Base-by-base conservation (phyloP, 768 basidiomycete species). In the Lactarius deliciosus region DNA sequence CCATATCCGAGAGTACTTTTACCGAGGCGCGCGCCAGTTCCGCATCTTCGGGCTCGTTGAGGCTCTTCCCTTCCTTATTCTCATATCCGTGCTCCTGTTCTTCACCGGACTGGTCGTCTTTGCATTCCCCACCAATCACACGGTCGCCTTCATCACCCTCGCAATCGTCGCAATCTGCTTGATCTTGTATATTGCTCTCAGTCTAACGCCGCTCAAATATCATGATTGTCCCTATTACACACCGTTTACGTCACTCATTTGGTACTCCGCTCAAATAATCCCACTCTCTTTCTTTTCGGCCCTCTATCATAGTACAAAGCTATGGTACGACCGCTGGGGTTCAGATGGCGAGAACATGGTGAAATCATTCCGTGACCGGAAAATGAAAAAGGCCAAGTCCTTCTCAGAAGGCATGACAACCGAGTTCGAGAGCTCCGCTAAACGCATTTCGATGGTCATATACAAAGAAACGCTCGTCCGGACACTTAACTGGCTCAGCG, bases 31-130 rank as follows among this genome's bases (percentile, higher is more conserved):
- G 34, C 73, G 76, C 25, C 72, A 69, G 45, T 84, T 80, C 68
- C 70, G 73, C 8, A 76, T 83, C 73, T 71, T 76, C 9, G 71
- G 75, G 2, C 70, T 83, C 11, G 78, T 82, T 7, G 77, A 79
- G 41, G 64, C 75, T 18, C 79, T 84, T 28, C 55, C 55, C 5
- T 41, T 8, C 30, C 28, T 63, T 34, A 40, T 63, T 13, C 54
- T 57, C 30, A 5, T 16, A 3, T 55, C 54, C 5, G 13, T 63
- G 4, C 7, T 56, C 11, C 40, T 63, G 4, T 63, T 63, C 25
- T 63, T 55, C 40, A 10, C 47, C 8, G 63, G 63, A 7, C 55
- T 63, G 20, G 11, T 63, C 40, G 53, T 40, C 54, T 63, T 63
- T 7, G 30, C 56, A 7, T 57, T 45, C 63, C 18, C 28, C 20